A percentile compares a stretch with the other conserved stretches of the same genome.
Evolutionary conservation across 129 eudicot species (phyloP).

Genomic region (Helianthus tuberosus): DNA sequence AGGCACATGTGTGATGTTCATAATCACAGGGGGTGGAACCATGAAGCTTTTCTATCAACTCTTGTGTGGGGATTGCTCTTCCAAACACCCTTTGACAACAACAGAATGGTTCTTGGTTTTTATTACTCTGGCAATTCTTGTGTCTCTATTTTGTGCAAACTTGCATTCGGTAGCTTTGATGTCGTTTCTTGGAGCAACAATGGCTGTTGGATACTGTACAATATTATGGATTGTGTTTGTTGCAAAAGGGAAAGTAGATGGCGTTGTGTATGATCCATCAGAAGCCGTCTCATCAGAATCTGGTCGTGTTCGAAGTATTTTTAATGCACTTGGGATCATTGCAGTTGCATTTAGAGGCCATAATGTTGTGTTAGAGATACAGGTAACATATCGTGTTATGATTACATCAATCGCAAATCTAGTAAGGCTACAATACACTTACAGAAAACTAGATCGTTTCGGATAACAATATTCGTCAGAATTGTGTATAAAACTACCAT

Average conservation of each 20-base stretch:
- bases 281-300: slow-evolving; percentile 8
- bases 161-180: slow-evolving; percentile 51
- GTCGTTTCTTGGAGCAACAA: slow-evolving; percentile 52
- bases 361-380: slow-evolving; percentile 79
- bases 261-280: slow-evolving; percentile 13
- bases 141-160: slow-evolving; percentile 52
- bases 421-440: background rate
- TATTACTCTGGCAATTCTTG: slow-evolving; percentile 43
- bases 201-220: slow-evolving; percentile 50
- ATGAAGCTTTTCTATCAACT: slow-evolving; percentile 47
- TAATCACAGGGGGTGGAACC: slow-evolving; percentile 58
- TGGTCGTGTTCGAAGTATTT: slow-evolving; percentile 27
- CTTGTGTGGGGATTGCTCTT: slow-evolving; percentile 43
- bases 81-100: slow-evolving; percentile 36
- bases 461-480: no score
- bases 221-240: slow-evolving; percentile 49
- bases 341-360: slow-evolving; percentile 74
- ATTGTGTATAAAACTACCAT: no score
- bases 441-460: no score
- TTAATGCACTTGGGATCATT: slow-evolving; percentile 53
- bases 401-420: background rate
- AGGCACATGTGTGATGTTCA: slow-evolving; percentile 59
- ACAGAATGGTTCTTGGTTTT: slow-evolving; percentile 68
- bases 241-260: slow-evolving; percentile 29
- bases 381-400: slow-evolving; percentile 33